Conservation (phyloP, 768 basidiomycete species). For the Podaxis sp. region DNA sequence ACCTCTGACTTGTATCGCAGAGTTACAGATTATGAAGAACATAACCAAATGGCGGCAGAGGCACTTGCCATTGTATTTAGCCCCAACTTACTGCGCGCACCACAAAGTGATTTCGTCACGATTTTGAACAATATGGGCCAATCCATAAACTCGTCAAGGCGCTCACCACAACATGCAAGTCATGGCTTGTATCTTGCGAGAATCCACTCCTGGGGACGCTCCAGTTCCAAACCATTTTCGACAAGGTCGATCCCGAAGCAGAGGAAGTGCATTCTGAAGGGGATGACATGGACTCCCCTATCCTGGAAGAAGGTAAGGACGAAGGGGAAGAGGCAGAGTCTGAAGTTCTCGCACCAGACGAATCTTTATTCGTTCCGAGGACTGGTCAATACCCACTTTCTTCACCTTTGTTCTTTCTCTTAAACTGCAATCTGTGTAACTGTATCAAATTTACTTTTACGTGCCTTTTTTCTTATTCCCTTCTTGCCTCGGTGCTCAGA, state of each 20-base stretch:
- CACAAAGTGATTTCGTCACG: constrained; percentile 74
- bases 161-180: constrained; percentile 71
- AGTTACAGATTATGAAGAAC: constrained; percentile 86
- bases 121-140: constrained; percentile 81
- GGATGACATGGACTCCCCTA: constrained; percentile 61
- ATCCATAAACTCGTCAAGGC: constrained; percentile 76
- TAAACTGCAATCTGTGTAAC: constrained; percentile 11
- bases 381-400: constrained; percentile 11
- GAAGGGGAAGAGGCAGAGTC: constrained; percentile 28
- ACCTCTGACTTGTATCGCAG: constrained; percentile 31
- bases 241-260: constrained; percentile 63
- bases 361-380: constrained; percentile 1
- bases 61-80: constrained; percentile 85
- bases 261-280: constrained; percentile 59
- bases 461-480: too few species aligned
- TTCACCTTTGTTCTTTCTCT: constrained; percentile 4
- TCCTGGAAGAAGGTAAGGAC: constrained; percentile 70
- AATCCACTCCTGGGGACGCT: constrained; percentile 13
- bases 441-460: constrained; percentile 1
- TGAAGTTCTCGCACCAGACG: not conserved
- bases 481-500: too few species aligned
- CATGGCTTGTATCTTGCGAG: not conserved
- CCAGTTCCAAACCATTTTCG: constrained; percentile 71
- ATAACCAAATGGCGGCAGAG: constrained; percentile 88
- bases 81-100: constrained; percentile 75